A percentile compares a stretch with the other conserved stretches of the same genome.
Evolutionary conservation across 2,329 filamentous ascomycete genomes (phyloP).

Genomic region (Emmonsiellopsis sp.): DNA sequence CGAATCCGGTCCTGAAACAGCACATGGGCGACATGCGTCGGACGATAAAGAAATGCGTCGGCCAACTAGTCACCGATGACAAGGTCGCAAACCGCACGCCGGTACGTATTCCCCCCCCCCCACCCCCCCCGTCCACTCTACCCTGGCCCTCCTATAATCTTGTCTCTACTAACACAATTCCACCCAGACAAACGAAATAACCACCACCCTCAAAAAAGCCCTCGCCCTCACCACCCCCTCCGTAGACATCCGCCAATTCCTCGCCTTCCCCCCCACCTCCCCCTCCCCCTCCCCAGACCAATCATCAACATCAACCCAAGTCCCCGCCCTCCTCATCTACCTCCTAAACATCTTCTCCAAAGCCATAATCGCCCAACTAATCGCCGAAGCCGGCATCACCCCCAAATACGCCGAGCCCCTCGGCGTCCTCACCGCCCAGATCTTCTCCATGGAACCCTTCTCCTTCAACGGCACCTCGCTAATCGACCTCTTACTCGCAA

Average conservation of each 20-base stretch:
- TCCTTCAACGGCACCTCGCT: constrained; percentile 59
- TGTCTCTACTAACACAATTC: constrained; percentile 9
- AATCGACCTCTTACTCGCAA: constrained; percentile 78
- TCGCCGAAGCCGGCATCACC: constrained; percentile 56
- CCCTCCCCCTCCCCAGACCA: constrained; percentile 31
- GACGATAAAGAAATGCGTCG: constrained; percentile 61
- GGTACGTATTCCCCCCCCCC: constrained; percentile 32
- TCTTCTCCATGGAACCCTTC: constrained; percentile 63
- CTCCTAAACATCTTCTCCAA: constrained; percentile 71
- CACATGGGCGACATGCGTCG: constrained; percentile 64
- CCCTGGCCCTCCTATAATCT: not conserved
- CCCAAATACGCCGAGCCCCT: constrained; percentile 64
- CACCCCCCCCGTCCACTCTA: not conserved
- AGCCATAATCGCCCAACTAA: constrained; percentile 59
- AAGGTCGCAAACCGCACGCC: constrained; percentile 53
- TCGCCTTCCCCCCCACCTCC: constrained; percentile 35
- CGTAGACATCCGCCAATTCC: constrained; percentile 48
- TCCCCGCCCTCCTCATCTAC: constrained; percentile 63
- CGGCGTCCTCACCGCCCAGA: constrained; percentile 64
- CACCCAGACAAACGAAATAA: constrained; percentile 41
- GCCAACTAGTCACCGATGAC: constrained; percentile 58
- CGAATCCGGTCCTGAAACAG: constrained; percentile 51
- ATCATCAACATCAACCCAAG: constrained; percentile 23
- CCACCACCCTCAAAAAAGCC: constrained; percentile 45
- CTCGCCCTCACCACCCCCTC: constrained; percentile 45